These are phyloP conservation scores for Przewalskia tangutica DNA, from an alignment of 257 asterid species.

Conservation along the genomic window DNA sequence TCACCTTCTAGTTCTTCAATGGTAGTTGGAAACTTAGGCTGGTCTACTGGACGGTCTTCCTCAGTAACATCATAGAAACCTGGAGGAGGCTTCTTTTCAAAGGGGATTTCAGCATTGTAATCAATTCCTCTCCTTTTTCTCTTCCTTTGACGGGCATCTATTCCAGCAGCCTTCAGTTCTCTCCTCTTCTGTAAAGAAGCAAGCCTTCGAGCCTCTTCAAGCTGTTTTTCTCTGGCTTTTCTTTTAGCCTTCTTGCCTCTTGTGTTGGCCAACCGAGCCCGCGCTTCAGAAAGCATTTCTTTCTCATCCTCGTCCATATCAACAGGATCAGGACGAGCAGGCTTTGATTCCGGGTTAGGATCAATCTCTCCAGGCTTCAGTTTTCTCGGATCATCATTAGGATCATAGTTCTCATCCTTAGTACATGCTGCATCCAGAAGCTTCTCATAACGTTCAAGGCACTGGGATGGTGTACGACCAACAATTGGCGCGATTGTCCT, in stretches of 20 bases:
- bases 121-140: conserved; percentile 67
- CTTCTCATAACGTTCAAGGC: conserved; percentile 92
- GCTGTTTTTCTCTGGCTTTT: conserved; percentile 96
- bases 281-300: conserved; percentile 99
- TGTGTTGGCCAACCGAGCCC: conserved; percentile 93
- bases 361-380: conserved; percentile 97
- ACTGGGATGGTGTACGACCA: conserved; percentile 95
- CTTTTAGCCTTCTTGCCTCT: conserved; percentile 96
- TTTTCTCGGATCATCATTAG: conserved; percentile 89
- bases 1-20: conserved; percentile 98
- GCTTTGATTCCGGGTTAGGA: conserved; percentile 96
- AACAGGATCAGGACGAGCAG: conserved; percentile 98
- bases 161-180: conserved; percentile 95
- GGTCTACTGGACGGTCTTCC: conserved; percentile 69
- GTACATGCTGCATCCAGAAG: conserved; percentile 97
- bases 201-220: conserved; percentile 97
- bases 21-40: conserved; percentile 81
- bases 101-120: conserved; percentile 90
- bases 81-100: conserved; percentile 94
- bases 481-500: conserved; percentile 97
- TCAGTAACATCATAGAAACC: conserved; percentile 84
- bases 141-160: conserved; percentile 54
- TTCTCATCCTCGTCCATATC: conserved; percentile 99
- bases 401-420: conserved; percentile 92
- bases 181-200: conserved; percentile 98